Base-by-base conservation (phyloP, 2,329 filamentous ascomycete genomes). In the Hypoxylon sp. region DNA sequence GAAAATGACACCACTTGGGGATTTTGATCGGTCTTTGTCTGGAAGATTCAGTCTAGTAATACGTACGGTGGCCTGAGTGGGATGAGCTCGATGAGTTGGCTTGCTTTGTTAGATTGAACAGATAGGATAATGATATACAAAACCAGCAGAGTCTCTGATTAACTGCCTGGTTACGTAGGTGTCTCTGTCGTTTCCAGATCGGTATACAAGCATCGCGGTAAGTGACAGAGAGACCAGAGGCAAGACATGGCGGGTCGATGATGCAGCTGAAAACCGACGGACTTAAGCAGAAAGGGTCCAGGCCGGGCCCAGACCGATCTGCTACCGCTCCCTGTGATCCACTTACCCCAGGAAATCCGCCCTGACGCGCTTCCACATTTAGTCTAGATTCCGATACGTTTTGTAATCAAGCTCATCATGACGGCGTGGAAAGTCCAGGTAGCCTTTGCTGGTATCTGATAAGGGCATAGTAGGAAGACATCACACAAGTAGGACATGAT, bases 311-410 rank as follows among this genome's bases (percentile, higher is more conserved):
- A n/a, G n/a, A 35, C n/a, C 31, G 31, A n/a, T 6, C 29, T 35
- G 10, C 31, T 35, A n/a, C 31, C 33, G 41, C 43, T 51, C 18
- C 47, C n/a, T n/a, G 43, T 17, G 52, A 8, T 17, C 61, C 61
- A 57, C 58, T 54, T 63, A 56, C 61, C 58, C 58, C 61, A 62
- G 61, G 58, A 58, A 57, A 54, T 49, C 53, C 48, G 27, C 42
- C n/a, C 23, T 13, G 17, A 40, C 48, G 23, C n/a, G 48, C 23
- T 21, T 54, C 33, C n/a, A 43, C 52, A 11, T 41, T 52, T 62
- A 42, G 13, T 15, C 8, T 47, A 20, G 42, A 13, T 31, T 20
- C 52, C 56, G 60, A 57, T 35, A 41, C 13, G 18, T 48, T 52
- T 21, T 18, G 13, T 47, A 52, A 48, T 55, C n/a, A 24, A 40